Base-by-base conservation (phyloP, 108 stramenopile species). In the Stephanodiscus triporus region DNA sequence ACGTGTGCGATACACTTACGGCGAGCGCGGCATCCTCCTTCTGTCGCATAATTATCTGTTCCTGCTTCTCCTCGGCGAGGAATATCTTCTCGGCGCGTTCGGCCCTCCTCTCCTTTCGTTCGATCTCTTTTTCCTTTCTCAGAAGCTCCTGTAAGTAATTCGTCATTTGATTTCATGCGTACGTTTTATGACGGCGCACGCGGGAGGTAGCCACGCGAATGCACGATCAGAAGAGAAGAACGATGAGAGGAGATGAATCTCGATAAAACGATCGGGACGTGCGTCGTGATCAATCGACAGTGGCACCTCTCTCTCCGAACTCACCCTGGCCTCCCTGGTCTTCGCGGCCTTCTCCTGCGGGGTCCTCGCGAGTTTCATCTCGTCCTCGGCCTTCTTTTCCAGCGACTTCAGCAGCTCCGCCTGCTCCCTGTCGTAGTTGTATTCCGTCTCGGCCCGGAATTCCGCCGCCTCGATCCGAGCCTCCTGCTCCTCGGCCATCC, bases 391-490 rank as follows among this genome's bases (percentile, higher is more conserved):
- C 59, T 72, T 60, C 45, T 58, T 26, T 43, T 78, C 77, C 50
- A 66, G 34, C 13, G 62, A 24, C 0, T 56, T 47, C 65, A 78
- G 53, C 10, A 24, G 43, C 5, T 71, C 65, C n/a, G 60, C 54
- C 27, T 60, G 47, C 17, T 55, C 59, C 29, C 64, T 72, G 29
- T 78, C 77, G 14, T 66, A 59, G 14, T 72, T 58, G 13, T 42
- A 57, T 72, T 78, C 70, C 29, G 61, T 14, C 37, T 66, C 56
- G 36, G 69, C 66, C 37, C 75, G 40, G 34, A 66, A 38, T 63
- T 82, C 81, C n/a, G 65, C 78, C n/a, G 73, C 81, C 60, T 79
- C 81, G 45, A 85, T 82, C 9, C 80, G 22, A 16, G 81, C 81
- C 65, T 82, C 84, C 32, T 65, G 34, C 57, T 82, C 66, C 26